A percentile compares a stretch with the other conserved stretches of the same genome.
Evolutionary conservation across 1,284 basidiomycete species (phyloP).

Genomic region (Phellinidium pouzarii): DNA sequence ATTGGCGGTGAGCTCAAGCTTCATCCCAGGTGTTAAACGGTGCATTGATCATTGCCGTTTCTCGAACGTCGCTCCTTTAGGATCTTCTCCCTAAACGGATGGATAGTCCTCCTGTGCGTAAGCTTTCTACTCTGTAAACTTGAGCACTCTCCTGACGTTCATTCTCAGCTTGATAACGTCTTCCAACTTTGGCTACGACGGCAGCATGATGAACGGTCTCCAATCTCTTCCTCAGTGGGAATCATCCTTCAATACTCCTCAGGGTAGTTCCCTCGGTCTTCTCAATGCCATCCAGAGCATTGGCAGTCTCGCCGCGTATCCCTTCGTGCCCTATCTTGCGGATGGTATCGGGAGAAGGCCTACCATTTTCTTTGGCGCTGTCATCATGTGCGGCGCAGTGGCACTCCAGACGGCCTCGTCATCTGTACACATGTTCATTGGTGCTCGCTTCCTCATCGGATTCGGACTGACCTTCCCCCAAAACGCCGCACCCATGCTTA

Average conservation of each 20-base stretch:
- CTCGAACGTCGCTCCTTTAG: too few relatives aligned
- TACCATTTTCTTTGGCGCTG: constrained; percentile 26
- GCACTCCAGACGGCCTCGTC: constrained; percentile 28
- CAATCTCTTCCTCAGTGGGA: constrained; percentile 26
- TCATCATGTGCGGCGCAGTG: constrained; percentile 25
- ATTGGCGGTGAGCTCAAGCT: constrained; percentile 13
- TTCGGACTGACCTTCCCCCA: constrained; percentile 49
- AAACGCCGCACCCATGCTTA: constrained; percentile 44
- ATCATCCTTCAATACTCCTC: constrained; percentile 29
- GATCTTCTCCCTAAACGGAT: constrained; percentile 21
- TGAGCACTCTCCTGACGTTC: background rate
- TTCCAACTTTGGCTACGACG: constrained; percentile 26
- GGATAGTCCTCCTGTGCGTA: constrained; percentile 20
- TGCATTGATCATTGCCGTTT: too few relatives aligned
- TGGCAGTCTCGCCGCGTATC: constrained; percentile 24
- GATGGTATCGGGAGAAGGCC: constrained; percentile 27
- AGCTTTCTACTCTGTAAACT: background rate
- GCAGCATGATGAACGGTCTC: constrained; percentile 27
- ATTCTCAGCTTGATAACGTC: constrained; percentile 23
- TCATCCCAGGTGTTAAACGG: too few relatives aligned
- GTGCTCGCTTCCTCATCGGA: constrained; percentile 39
- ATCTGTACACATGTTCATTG: constrained; percentile 28
- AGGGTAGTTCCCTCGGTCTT: constrained; percentile 26
- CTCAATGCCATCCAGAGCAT: constrained; percentile 28
- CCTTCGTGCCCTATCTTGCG: constrained; percentile 26